Conservation (phyloP, 352 stramenopile species). For the Globisporangium megalacanthum region DNA sequence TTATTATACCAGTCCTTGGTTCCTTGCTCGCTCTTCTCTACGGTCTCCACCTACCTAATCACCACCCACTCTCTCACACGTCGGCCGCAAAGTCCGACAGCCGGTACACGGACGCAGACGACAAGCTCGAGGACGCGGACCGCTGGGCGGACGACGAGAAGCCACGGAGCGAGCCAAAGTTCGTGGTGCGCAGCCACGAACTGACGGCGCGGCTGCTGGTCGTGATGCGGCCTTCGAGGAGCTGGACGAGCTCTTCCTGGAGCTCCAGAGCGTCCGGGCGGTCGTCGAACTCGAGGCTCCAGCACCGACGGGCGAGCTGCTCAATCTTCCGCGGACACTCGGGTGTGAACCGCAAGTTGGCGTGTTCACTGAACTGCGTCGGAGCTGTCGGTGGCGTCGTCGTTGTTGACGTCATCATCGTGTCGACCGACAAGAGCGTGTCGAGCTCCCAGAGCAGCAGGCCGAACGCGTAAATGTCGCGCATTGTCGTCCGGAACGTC, state of each 20-base stretch:
- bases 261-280: constrained; percentile 64
- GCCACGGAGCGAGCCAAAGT: constrained; percentile 30
- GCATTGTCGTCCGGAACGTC: constrained; percentile 10
- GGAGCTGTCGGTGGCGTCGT: constrained; percentile 10
- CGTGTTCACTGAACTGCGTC: too few relatives aligned
- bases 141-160: constrained; percentile 35
- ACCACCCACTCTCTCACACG: constrained; percentile 14
- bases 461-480: constrained; percentile 68
- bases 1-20: too few relatives aligned
- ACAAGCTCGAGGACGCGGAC: constrained; percentile 34
- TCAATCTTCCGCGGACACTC: constrained; percentile 46
- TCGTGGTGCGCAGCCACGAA: constrained; percentile 52
- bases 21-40: too few relatives aligned
- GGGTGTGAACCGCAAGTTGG: constrained; percentile 29
- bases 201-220: constrained; percentile 32
- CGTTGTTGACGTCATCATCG: constrained; percentile 21
- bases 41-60: too few relatives aligned
- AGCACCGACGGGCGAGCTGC: constrained; percentile 31
- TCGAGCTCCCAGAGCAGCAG: constrained; percentile 73
- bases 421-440: constrained; percentile 59
- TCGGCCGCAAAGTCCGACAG: constrained; percentile 27
- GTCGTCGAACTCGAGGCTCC: constrained; percentile 36
- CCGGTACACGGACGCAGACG: constrained; percentile 30
- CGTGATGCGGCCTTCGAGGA: constrained; percentile 60
- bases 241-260: constrained; percentile 65